Evolutionary conservation across 2,329 filamentous ascomycete species (phyloP).

Genomic region (Phyllosticta paracitricarpa): DNA sequence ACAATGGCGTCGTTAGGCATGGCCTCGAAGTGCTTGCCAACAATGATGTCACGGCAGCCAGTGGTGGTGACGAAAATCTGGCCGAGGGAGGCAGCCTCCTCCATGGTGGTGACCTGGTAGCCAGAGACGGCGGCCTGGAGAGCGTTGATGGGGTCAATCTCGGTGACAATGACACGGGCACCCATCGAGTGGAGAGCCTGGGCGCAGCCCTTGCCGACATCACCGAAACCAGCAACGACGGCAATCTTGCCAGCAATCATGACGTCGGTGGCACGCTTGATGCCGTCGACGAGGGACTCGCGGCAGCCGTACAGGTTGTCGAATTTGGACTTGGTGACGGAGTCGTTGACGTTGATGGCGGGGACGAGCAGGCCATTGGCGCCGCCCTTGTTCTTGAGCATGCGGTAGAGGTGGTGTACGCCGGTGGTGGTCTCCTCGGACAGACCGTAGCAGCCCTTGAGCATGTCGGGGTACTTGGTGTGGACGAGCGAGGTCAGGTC

Average conservation of each 20-base stretch:
- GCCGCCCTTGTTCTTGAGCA: conserved; percentile 73
- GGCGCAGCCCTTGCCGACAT: conserved; percentile 98
- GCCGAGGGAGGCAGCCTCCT: conserved; percentile 77
- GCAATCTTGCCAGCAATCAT: conserved; percentile 99
- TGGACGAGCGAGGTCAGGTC: conserved; percentile 94
- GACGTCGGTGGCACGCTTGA: conserved; percentile 99
- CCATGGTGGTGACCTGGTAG: conserved; percentile 96
- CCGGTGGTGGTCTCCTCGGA: conserved; percentile 99
- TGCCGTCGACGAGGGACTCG: conserved; percentile 96
- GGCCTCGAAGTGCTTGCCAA: conserved; percentile 80
- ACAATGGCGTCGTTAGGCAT: conserved; percentile 98
- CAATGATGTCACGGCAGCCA: conserved; percentile 95
- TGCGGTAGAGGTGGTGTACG: conserved; percentile 98
- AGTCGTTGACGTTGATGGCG: conserved; percentile 98
- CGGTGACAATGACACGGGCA: conserved; percentile 90
- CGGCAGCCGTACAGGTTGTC: conserved; percentile 99
- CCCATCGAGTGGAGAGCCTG: conserved; percentile 95
- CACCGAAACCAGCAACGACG: conserved; percentile 95
- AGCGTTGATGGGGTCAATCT: conserved; percentile 98
- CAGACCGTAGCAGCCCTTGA: conserved; percentile 96
- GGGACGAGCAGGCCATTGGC: conserved; percentile 70
- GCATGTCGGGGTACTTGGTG: conserved; percentile 96
- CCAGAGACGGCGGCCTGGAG: conserved; percentile 97
- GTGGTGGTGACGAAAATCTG: conserved; percentile 99
- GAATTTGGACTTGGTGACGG: conserved; percentile 99